phyloP scores from a whole-genome alignment of 768 basidiomycete species.

The Brasilioporus rufonigricans region DNA sequence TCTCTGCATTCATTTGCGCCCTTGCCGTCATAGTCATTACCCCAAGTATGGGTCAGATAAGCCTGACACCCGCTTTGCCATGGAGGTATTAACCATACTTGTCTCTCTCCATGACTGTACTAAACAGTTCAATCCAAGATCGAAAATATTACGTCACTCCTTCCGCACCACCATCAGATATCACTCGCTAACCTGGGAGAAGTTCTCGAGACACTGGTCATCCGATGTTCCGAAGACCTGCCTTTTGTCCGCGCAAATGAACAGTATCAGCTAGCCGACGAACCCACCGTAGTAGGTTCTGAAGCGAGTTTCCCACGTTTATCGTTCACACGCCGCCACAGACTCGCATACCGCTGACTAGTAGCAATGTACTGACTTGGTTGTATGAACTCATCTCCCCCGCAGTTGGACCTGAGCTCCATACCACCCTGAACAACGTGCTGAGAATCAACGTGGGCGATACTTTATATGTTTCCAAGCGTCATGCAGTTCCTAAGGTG shows the following conservation, averaged over 20 bases:
- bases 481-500: slow-evolving; percentile 54
- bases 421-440: slow-evolving; percentile 36
- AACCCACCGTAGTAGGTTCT: slow-evolving; percentile 27
- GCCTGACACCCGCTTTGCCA: slow-evolving; percentile 85
- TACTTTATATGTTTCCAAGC: slow-evolving; percentile 56
- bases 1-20: slow-evolving; percentile 8
- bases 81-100: slow-evolving; percentile 60
- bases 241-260: slow-evolving; percentile 31
- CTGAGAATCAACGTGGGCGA: slow-evolving; percentile 49
- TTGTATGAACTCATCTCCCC: slow-evolving; percentile 33
- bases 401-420: slow-evolving; percentile 25
- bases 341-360: slow-evolving; percentile 52
- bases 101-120: slow-evolving; percentile 4
- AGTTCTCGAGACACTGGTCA: slow-evolving; percentile 31
- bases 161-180: slow-evolving; percentile 28
- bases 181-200: slow-evolving; percentile 27
- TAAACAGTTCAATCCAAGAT: slow-evolving; percentile 30
- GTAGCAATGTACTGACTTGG: slow-evolving; percentile 47
- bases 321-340: slow-evolving; percentile 27
- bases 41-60: slow-evolving; percentile 89
- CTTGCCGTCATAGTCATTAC: slow-evolving; percentile 18
- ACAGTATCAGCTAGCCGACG: slow-evolving; percentile 11
- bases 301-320: not conserved
- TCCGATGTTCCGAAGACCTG: slow-evolving; percentile 28
- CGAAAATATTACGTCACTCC: slow-evolving; percentile 29